A percentile compares a stretch with the other conserved stretches of the same genome.
phyloP scores from a whole-genome alignment of 2,329 filamentous ascomycete species.

The Aspergillus sp. region DNA sequence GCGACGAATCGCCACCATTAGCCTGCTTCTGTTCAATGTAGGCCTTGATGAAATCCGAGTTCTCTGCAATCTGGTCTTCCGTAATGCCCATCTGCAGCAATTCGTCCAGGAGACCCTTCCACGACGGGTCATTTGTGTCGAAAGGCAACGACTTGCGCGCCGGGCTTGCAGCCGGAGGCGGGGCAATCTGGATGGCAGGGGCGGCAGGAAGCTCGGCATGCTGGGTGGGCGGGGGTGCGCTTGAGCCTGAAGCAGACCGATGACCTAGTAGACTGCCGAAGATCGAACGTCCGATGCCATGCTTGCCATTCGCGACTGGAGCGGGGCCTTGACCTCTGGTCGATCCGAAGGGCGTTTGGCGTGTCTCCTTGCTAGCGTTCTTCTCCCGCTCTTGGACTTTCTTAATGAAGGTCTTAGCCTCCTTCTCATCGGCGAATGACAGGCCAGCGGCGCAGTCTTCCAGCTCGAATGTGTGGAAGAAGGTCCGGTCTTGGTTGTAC shows the following conservation, averaged over 20 bases:
- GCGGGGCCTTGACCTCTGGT: slow-evolving; percentile 49
- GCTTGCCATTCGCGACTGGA: slow-evolving; percentile 43
- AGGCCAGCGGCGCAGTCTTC: slow-evolving; percentile 87
- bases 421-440: slow-evolving; percentile 95
- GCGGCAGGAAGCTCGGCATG: slow-evolving; percentile 21
- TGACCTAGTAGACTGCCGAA: slow-evolving; percentile 52
- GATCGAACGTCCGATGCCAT: slow-evolving; percentile 51
- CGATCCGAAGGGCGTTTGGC: slow-evolving; percentile 68
- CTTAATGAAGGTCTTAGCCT: slow-evolving; percentile 94
- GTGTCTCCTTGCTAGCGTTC: slow-evolving; percentile 86
- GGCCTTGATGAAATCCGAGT: slow-evolving; percentile 66
- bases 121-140: slow-evolving; percentile 62
- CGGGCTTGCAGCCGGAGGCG: slow-evolving; percentile 36
- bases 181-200: slow-evolving; percentile 29
- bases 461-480: slow-evolving; percentile 96
- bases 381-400: slow-evolving; percentile 97
- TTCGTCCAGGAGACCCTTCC: slow-evolving; percentile 61
- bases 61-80: slow-evolving; percentile 65
- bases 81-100: slow-evolving; percentile 65
- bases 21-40: slow-evolving; percentile 65
- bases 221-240: slow-evolving; percentile 25
- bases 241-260: slow-evolving; percentile 45
- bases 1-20: slow-evolving; percentile 44
- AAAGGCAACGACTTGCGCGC: slow-evolving; percentile 47
- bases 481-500: slow-evolving; percentile 96